Conservation (phyloP, 176 grass and related monocot species). For the Zoysia japonica region DNA sequence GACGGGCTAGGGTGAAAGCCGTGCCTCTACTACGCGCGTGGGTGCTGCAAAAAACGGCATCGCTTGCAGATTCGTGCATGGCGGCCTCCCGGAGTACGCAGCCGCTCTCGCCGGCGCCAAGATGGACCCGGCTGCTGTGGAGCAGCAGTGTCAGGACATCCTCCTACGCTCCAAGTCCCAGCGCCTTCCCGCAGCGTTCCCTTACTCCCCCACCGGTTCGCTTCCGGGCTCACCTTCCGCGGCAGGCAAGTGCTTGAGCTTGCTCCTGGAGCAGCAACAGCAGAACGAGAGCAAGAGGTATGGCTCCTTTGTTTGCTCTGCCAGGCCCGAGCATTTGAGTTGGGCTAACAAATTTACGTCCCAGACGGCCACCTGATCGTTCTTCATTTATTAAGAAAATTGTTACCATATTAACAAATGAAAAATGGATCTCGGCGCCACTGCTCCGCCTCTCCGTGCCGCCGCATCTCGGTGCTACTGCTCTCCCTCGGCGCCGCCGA, state of each 20-base stretch:
- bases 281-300: constrained; percentile 89
- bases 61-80: constrained; percentile 78
- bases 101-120: constrained; percentile 26
- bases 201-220: constrained; percentile 76
- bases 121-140: constrained; percentile 37
- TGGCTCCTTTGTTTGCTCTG: background rate
- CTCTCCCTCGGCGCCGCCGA: too few species aligned
- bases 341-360: too few species aligned
- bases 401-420: too few species aligned
- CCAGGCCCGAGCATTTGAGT: background rate
- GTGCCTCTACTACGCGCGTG: constrained; percentile 86
- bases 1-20: constrained; percentile 75
- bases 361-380: too few species aligned
- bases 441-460: too few species aligned
- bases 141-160: constrained; percentile 75
- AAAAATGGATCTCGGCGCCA: too few species aligned
- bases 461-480: too few species aligned
- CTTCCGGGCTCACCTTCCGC: constrained; percentile 68
- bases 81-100: constrained; percentile 59
- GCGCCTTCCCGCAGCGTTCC: constrained; percentile 65
- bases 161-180: constrained; percentile 81
- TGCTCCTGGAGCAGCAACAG: constrained; percentile 68
- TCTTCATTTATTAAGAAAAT: too few species aligned
- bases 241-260: constrained; percentile 72
- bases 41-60: constrained; percentile 91